Conservation (phyloP, 164 flowering plant genomes). For the Protea cynaroides region DNA sequence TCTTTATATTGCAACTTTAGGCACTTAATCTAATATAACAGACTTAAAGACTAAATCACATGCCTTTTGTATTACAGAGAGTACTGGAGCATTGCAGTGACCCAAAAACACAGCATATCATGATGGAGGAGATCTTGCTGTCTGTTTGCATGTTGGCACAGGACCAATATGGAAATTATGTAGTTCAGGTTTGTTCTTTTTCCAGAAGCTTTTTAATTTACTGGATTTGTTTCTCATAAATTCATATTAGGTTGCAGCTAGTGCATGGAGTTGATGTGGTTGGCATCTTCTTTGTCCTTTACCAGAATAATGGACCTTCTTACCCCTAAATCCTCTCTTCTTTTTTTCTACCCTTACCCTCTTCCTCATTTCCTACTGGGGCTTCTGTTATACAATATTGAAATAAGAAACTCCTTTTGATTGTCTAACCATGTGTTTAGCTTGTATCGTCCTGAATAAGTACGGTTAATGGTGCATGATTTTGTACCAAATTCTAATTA, state of each 20-base stretch:
- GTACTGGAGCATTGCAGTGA: slow-evolving; percentile 85
- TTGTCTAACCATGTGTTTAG: too few species aligned
- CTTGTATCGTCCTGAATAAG: too few species aligned
- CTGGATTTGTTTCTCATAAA: background rate
- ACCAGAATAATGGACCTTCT: background rate
- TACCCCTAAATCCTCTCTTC: background rate
- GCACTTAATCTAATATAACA: background rate
- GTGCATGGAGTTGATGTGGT: background rate
- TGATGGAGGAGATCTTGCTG: slow-evolving; percentile 90
- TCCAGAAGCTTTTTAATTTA: background rate
- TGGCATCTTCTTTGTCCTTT: background rate
- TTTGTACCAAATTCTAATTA: too few species aligned
- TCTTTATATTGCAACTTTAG: background rate
- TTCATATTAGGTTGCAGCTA: background rate
- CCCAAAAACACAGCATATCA: slow-evolving; percentile 61
- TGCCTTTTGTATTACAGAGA: slow-evolving; percentile 40
- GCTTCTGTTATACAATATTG: too few species aligned
- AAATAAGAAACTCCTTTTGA: too few species aligned
- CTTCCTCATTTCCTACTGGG: too few species aligned
- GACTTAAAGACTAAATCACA: background rate
- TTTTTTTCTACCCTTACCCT: too few species aligned
- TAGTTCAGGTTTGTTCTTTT: slow-evolving; percentile 74
- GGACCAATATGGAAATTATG: slow-evolving; percentile 98
- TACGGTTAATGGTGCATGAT: too few species aligned
- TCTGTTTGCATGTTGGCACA: slow-evolving; percentile 85